These are phyloP conservation scores for Malassezia japonica DNA, from an alignment of 1,284 basidiomycete genomes.

Conservation along the genomic window DNA sequence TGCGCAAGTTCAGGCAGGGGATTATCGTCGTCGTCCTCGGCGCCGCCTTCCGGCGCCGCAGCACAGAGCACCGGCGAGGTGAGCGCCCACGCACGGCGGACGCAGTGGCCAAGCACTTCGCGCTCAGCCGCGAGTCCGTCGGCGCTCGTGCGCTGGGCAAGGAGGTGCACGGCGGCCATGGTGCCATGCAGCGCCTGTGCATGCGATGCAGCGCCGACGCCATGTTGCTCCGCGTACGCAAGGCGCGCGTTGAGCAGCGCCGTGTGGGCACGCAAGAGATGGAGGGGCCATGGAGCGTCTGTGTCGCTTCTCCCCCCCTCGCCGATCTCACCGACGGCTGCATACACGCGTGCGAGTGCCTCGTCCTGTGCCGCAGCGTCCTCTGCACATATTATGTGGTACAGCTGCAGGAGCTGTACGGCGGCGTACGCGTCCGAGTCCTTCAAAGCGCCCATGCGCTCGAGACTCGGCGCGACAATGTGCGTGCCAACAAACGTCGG, in stretches of 20 bases:
- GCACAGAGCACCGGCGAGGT: conserved; percentile 44
- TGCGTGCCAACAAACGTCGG: conserved; percentile 24
- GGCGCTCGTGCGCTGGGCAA: conserved; percentile 17
- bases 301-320: too few relatives aligned
- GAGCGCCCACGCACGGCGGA: conserved; percentile 43
- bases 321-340: too few relatives aligned
- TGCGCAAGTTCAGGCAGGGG: conserved; percentile 29
- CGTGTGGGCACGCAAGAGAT: conserved; percentile 4
- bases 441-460: conserved; percentile 22
- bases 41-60: conserved; percentile 32
- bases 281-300: conserved; percentile 1
- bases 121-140: background rate
- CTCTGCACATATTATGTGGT: conserved; percentile 19
- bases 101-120: background rate
- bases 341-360: background rate
- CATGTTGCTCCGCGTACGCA: conserved; percentile 24
- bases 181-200: conserved; percentile 45
- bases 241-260: conserved; percentile 36
- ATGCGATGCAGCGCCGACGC: conserved; percentile 34
- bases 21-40: background rate
- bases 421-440: conserved; percentile 28
- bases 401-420: conserved; percentile 28
- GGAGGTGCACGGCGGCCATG: conserved; percentile 42
- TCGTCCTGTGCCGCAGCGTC: background rate
- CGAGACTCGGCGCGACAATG: conserved; percentile 21